These are phyloP conservation scores for Trametes sp. DNA, from an alignment of 1,284 basidiomycete species.

Conservation along the genomic window DNA sequence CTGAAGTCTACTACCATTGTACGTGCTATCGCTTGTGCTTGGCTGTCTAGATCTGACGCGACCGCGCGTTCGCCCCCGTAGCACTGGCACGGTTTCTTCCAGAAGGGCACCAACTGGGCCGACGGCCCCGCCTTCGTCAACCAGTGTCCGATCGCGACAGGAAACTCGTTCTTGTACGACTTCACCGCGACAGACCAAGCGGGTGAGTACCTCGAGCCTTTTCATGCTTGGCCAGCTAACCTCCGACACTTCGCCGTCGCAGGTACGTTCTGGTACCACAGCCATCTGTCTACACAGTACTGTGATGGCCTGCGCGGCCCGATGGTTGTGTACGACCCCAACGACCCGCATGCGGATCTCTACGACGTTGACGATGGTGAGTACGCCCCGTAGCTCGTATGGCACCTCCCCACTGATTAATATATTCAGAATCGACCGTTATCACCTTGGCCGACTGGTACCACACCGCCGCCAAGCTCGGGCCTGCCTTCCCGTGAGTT, in stretches of 20 bases:
- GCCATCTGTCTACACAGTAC: constrained; percentile 38
- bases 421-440: constrained; percentile 34
- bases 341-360: constrained; percentile 46
- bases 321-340: constrained; percentile 50
- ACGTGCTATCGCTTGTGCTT: constrained; percentile 15
- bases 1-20: constrained; percentile 46
- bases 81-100: constrained; percentile 49
- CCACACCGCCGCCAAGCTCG: constrained; percentile 28
- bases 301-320: constrained; percentile 47
- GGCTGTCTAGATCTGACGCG: neutral
- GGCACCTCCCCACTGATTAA: neutral
- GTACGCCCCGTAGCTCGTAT: neutral
- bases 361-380: constrained; percentile 46
- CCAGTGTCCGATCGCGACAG: constrained; percentile 59
- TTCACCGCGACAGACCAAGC: constrained; percentile 43
- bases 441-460: constrained; percentile 39
- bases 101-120: constrained; percentile 41
- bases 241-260: neutral
- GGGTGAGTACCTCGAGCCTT: constrained; percentile 28
- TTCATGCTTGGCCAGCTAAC: neutral
- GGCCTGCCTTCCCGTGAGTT: constrained; percentile 27
- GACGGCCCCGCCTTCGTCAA: constrained; percentile 41
- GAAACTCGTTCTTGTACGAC: constrained; percentile 51
- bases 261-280: constrained; percentile 38
- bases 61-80: constrained; percentile 8